phyloP scores from a whole-genome alignment of 2,329 filamentous ascomycete species.

The Fusarium nodosum region DNA sequence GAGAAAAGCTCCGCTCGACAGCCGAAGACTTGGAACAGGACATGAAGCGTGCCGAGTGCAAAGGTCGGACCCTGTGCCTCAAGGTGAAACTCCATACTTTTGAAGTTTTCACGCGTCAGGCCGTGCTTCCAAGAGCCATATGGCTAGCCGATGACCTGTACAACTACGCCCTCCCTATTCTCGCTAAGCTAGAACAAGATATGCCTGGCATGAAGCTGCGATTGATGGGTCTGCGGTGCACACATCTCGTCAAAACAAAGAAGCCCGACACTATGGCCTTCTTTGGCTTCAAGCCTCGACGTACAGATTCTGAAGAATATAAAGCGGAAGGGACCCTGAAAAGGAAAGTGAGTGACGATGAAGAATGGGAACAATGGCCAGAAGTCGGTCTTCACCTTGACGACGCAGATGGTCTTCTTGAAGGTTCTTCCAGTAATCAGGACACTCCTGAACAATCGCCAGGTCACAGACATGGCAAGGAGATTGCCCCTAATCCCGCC shows the following conservation, averaged over 20 bases:
- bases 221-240: constrained; percentile 90
- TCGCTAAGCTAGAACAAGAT: constrained; percentile 86
- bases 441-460: constrained; percentile 18
- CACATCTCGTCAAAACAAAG: constrained; percentile 87
- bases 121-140: constrained; percentile 79
- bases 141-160: constrained; percentile 85
- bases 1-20: constrained; percentile 82
- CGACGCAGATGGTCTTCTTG: constrained; percentile 33
- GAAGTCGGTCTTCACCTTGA: constrained; percentile 68
- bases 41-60: constrained; percentile 81
- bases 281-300: constrained; percentile 73
- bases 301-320: constrained; percentile 36
- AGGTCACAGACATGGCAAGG: constrained; percentile 61
- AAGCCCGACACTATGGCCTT: constrained; percentile 82
- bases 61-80: constrained; percentile 89
- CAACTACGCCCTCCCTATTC: constrained; percentile 82
- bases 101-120: constrained; percentile 88
- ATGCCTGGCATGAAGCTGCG: constrained; percentile 83
- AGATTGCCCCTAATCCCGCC: constrained; percentile 63
- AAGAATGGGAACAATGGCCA: constrained; percentile 76
- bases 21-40: constrained; percentile 91
- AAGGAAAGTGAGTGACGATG: constrained; percentile 53
- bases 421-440: constrained; percentile 25
- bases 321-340: constrained; percentile 47
- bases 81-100: constrained; percentile 97